Evolutionary conservation across 768 basidiomycete species (phyloP).

Genomic region (Flagelloscypha sp.): DNA sequence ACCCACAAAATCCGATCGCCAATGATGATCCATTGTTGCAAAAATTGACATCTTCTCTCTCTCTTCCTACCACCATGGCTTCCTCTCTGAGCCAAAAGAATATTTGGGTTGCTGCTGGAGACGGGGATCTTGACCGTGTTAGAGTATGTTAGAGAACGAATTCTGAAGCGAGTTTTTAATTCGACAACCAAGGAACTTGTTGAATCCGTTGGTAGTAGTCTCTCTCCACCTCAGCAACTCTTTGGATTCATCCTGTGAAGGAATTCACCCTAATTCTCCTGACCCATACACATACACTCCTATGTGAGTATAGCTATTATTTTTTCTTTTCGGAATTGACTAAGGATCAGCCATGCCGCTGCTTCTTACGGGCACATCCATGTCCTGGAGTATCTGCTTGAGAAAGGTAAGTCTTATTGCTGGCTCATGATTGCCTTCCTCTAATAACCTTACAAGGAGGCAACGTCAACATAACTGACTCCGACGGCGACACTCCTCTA

Average conservation of each 20-base stretch:
- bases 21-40: too few species aligned
- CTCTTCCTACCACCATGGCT: background rate
- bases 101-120: slow-evolving; percentile 90
- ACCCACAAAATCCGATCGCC: too few species aligned
- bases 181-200: too few species aligned
- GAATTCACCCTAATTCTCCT: slow-evolving; percentile 59
- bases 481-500: slow-evolving; percentile 86
- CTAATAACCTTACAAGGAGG: slow-evolving; percentile 46
- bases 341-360: slow-evolving; percentile 71
- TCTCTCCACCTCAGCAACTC: too few species aligned
- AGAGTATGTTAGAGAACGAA: slow-evolving; percentile 53
- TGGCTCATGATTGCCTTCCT: slow-evolving; percentile 4
- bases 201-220: too few species aligned
- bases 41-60: too few species aligned
- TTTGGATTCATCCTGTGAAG: too few species aligned
- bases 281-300: slow-evolving; percentile 76
- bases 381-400: slow-evolving; percentile 70
- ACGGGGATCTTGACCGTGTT: slow-evolving; percentile 78
- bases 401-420: slow-evolving; percentile 39
- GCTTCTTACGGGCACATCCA: slow-evolving; percentile 83
- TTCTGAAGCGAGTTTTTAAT: too few species aligned
- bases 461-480: slow-evolving; percentile 78
- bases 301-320: slow-evolving; percentile 40
- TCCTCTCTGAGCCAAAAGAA: slow-evolving; percentile 35
- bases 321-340: slow-evolving; percentile 10